A percentile compares a stretch with the other conserved stretches of the same genome.
Evolutionary conservation across 2,329 filamentous ascomycete species (phyloP).

Genomic region (Penicillium italicum): DNA sequence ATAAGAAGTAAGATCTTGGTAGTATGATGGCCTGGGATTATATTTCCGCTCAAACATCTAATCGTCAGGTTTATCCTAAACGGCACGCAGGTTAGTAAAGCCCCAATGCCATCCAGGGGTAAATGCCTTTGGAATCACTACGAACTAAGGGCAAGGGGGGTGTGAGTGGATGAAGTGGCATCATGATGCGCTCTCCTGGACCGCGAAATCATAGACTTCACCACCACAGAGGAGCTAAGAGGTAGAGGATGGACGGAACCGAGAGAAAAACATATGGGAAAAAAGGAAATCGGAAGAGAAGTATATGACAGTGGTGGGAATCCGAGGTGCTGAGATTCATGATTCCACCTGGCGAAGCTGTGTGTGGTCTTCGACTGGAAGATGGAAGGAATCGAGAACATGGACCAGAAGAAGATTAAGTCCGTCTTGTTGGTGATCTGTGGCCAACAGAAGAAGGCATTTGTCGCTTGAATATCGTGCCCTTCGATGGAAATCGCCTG

Average conservation of each 20-base stretch:
- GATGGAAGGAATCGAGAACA: background rate
- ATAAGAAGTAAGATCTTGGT: background rate
- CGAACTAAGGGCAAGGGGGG: no score
- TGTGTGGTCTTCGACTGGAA: background rate
- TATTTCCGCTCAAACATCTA: background rate
- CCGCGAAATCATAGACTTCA: background rate
- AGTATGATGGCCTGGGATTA: background rate
- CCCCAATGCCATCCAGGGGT: no score
- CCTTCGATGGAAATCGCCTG: background rate
- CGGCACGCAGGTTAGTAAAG: no score
- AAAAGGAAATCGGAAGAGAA: background rate
- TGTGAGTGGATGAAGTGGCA: no score
- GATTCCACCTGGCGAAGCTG: background rate
- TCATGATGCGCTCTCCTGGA: background rate
- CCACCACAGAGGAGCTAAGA: no score
- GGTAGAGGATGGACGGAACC: background rate
- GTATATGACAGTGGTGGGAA: background rate
- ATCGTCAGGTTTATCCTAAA: background rate
- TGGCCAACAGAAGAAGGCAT: background rate
- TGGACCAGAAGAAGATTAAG: background rate
- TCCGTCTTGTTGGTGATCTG: background rate
- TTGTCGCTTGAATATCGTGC: background rate
- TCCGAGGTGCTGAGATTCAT: background rate
- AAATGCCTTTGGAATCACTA: background rate
- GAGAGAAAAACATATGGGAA: no score